Evolutionary conservation across 2,329 filamentous ascomycete genomes (phyloP), one percentile per base, ranked within the genome.

Genomic region (Penicillium sp.): DNA sequence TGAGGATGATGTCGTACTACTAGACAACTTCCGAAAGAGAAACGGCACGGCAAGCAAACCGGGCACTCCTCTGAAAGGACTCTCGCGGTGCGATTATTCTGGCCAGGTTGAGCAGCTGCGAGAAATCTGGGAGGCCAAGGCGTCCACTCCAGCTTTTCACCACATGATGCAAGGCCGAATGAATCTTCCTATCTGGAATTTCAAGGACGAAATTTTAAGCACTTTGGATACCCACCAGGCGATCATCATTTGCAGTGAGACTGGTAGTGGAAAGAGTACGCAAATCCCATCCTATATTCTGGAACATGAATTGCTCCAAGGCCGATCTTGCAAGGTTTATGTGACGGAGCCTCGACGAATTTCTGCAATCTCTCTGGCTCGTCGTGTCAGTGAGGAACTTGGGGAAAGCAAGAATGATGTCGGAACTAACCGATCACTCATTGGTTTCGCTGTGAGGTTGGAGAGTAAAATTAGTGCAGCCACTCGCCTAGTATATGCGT

Each of bases 261-360:
- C 95, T 2, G 95, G 95, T 66, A 97, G 88, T 73, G 95, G 95
- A 64, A 99, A 99, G 80, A 97, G 92, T 75, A 99, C 95, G 0
- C 95, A 99, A 70, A 89, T 97, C n/a, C 95, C 95, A 5, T 89
- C 93, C 0, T 98, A 96, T 71, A 85, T 99, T 55, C 81, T 99
- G 7, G 95, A 99, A 74, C 87, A 96, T 69, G 89, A 97, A 70
- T 83, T 99, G 51, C 85, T 87, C 3, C 85, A 89, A 62, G 94
- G 93, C 4, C 89, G 87, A 63, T 81, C 86, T 5, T 98, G 93
- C 77, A 97, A 96, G 70, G 88, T 99, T 11, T 98, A 94, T 73
- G 96, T 95, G 72, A 97, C 95, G 0, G 93, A 99, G 73, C 95
- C 95, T 37, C 87, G 95, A 44, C 88, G 95, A 72, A 99, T 99